Base-by-base conservation (phyloP, 2,329 filamentous ascomycete species). In the Xylariomycetidae sp. region DNA sequence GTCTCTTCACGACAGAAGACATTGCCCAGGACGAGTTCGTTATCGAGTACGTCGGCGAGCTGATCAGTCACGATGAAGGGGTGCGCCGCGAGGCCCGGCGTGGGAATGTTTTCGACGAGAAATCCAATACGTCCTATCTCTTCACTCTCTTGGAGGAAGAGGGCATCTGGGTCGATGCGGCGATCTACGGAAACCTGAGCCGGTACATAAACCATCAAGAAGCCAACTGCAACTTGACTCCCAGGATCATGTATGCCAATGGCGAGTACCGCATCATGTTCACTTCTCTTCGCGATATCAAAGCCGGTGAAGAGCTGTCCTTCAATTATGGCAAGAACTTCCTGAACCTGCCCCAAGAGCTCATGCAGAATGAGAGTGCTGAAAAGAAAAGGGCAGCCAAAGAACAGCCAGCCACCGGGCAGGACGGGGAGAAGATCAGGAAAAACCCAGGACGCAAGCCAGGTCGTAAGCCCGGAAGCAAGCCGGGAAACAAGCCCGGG, bases 121-220 rank as follows among this genome's bases (percentile, higher is more conserved):
- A 74, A 35, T 72, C 74, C 15, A 74, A 74, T 46, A 71, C 76
- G 4, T 81, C 77, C n/a, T 86, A 78, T 36, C 64, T 77, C 19
- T 79, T 79, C 37, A 77, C 73, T 1, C 58, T 79, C 2, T 58
- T 78, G 12, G 74, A 78, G 37, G 63, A 72, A 14, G 74, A 77
- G 43, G 74, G 74, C 25, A 76, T 75, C 23, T 78, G 74, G 74
- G 72, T 92, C 13, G 86, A 92, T 52, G 80, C 79, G 6, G 84
- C 82, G 14, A 77, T 78, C 25, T 82, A 82, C 43, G 85, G 85
- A 31, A 92, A 90, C 54, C 79, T 89, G 43, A 80, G 82, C 29
- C 77, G 86, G 4, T 92, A 88, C 59, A 86, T 92, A 56, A 92
- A 93, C 56, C 84, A 90, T 48, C 79, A 82, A 10, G 68, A 69